phyloP scores from a whole-genome alignment of 169 alveolate species.

The Neospora caninum region DNA sequence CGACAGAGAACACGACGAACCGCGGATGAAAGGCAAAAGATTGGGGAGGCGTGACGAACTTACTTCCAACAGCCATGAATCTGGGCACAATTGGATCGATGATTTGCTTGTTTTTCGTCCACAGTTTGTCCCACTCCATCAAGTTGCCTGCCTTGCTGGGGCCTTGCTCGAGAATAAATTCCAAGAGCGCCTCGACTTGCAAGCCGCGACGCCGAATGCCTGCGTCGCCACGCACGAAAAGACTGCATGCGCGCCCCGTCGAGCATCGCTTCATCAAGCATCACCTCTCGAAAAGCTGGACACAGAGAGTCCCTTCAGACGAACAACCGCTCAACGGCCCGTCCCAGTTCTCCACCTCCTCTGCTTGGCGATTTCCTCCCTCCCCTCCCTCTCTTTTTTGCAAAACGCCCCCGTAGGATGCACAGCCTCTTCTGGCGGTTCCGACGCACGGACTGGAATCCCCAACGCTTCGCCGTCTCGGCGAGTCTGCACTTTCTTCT shows the following conservation, averaged over 20 bases:
- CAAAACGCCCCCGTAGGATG: too few relatives aligned
- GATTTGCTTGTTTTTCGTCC: constrained; percentile 96
- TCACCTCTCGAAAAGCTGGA: too few relatives aligned
- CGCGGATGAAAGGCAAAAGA: too few relatives aligned
- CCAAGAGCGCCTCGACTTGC: constrained; percentile 95
- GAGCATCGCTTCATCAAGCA: constrained; percentile 93
- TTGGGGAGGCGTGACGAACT: neutral
- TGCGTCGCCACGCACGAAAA: constrained; percentile 70
- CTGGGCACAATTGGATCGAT: constrained; percentile 96
- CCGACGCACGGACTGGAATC: too few relatives aligned
- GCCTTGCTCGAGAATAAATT: constrained; percentile 97
- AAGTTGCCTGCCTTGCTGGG: constrained; percentile 95
- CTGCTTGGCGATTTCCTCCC: constrained; percentile 27
- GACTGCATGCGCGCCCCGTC: constrained; percentile 99
- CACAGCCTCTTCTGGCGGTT: too few relatives aligned
- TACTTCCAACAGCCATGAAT: constrained; percentile 89
- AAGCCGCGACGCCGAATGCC: constrained; percentile 99
- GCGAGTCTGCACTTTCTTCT: too few relatives aligned
- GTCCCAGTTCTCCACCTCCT: too few relatives aligned
- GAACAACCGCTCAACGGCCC: too few relatives aligned
- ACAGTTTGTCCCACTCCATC: constrained; percentile 99
- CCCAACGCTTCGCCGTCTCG: too few relatives aligned
- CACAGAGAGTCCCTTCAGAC: too few relatives aligned
- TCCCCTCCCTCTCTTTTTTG: neutral
- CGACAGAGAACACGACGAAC: too few relatives aligned